These are phyloP conservation scores for Suhomyces terraborum DNA, from an alignment of 1,139 yeast species.

Conservation along the genomic window DNA sequence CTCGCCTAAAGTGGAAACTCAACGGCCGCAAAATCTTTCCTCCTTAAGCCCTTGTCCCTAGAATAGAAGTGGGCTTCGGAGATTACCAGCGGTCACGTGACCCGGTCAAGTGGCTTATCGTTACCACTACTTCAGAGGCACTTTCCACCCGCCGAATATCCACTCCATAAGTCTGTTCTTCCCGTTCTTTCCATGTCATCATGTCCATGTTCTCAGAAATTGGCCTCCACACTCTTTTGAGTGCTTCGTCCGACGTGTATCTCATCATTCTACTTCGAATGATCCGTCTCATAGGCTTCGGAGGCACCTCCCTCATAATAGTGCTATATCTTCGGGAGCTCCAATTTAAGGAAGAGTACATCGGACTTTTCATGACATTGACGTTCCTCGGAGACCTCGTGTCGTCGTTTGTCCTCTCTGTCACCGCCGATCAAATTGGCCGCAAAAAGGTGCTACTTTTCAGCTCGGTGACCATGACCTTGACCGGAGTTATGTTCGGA, in stretches of 20 bases:
- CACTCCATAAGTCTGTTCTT: neutral
- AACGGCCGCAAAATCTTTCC: too few species aligned
- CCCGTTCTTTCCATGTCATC: neutral
- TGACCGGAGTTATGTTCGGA: slow-evolving; percentile 34
- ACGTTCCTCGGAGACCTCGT: slow-evolving; percentile 43
- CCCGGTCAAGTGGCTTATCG: too few species aligned
- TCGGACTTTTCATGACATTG: slow-evolving; percentile 42
- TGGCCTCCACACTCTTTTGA: slow-evolving; percentile 30
- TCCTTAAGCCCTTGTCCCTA: too few species aligned
- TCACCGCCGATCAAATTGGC: slow-evolving; percentile 40
- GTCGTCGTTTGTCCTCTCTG: slow-evolving; percentile 34
- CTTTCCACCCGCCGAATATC: neutral
- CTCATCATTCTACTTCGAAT: slow-evolving; percentile 35
- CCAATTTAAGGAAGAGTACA: slow-evolving; percentile 31
- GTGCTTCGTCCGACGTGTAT: slow-evolving; percentile 32
- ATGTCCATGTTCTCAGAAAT: slow-evolving; percentile 21
- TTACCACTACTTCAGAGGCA: too few species aligned
- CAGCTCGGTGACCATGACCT: slow-evolving; percentile 32
- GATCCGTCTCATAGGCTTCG: slow-evolving; percentile 43
- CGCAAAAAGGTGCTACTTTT: slow-evolving; percentile 31
- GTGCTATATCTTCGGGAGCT: slow-evolving; percentile 39
- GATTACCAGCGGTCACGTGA: neutral
- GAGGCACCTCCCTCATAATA: slow-evolving; percentile 43
- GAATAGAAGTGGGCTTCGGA: too few species aligned
- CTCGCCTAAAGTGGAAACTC: too few species aligned